phyloP scores from a whole-genome alignment of 768 basidiomycete species.

The Psilocybe azurescens region DNA sequence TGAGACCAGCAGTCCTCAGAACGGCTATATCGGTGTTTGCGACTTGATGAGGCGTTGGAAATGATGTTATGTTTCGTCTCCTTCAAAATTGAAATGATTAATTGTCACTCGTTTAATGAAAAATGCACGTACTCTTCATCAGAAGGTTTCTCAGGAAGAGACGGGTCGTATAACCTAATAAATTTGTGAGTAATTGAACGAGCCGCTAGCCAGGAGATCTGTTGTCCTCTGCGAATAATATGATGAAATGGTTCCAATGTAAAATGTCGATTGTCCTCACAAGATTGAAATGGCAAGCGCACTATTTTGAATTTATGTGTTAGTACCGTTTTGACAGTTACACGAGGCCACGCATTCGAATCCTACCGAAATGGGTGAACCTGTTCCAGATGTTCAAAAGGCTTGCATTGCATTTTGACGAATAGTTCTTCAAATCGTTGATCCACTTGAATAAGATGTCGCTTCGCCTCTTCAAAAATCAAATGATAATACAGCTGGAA shows the following conservation, averaged over 20 bases:
- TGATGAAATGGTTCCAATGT: background rate
- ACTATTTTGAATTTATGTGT: constrained; percentile 35
- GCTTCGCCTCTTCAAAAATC: constrained; percentile 79
- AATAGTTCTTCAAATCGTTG: constrained; percentile 76
- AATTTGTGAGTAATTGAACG: constrained; percentile 84
- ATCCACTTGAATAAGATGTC: constrained; percentile 71
- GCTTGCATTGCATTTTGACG: constrained; percentile 66
- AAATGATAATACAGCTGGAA: constrained; percentile 78
- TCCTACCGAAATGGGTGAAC: constrained; percentile 84
- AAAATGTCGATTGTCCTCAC: constrained; percentile 39
- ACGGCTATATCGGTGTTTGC: constrained; percentile 59
- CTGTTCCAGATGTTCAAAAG: constrained; percentile 74
- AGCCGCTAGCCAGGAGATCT: constrained; percentile 89
- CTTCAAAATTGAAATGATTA: constrained; percentile 13
- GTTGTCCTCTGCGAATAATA: constrained; percentile 58
- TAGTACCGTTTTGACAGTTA: background rate
- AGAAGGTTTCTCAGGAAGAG: constrained; percentile 69
- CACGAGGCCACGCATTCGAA: background rate
- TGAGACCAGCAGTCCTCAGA: constrained; percentile 78
- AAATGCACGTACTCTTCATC: constrained; percentile 50
- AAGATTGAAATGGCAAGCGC: constrained; percentile 77
- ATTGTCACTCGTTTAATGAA: background rate
- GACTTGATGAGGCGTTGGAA: constrained; percentile 78
- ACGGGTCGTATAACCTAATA: constrained; percentile 73
- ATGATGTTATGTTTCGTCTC: constrained; percentile 40